phyloP scores from a whole-genome alignment of 1,284 basidiomycete species.

The Moesziomyces sp. region DNA sequence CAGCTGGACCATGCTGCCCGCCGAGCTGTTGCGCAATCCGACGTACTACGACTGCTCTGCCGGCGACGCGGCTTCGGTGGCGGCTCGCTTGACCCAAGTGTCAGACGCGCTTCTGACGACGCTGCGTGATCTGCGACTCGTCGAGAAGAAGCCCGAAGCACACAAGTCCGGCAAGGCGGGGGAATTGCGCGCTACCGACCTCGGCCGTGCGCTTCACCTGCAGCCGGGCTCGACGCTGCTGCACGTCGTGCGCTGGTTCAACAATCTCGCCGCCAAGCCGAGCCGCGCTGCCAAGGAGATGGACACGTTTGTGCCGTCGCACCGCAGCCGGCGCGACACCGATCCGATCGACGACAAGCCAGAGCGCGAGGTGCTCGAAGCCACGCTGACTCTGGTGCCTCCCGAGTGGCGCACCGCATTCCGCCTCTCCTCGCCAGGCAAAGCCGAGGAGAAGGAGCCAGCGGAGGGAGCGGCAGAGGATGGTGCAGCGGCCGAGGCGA shows the following conservation, averaged over 20 bases:
- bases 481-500: background rate
- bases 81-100: constrained; percentile 35
- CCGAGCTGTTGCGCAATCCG: constrained; percentile 82
- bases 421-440: constrained; percentile 16
- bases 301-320: constrained; percentile 25
- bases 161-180: background rate
- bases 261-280: constrained; percentile 16
- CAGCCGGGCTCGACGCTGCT: constrained; percentile 41
- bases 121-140: constrained; percentile 26
- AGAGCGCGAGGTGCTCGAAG: constrained; percentile 32
- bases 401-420: constrained; percentile 46
- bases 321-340: constrained; percentile 11
- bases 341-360: constrained; percentile 11
- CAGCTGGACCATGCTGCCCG: constrained; percentile 84
- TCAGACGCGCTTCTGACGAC: constrained; percentile 22
- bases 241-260: constrained; percentile 39
- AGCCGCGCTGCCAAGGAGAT: constrained; percentile 28
- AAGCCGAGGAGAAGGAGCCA: background rate
- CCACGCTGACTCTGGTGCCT: constrained; percentile 25
- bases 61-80: constrained; percentile 11
- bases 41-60: constrained; percentile 79
- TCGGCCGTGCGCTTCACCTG: constrained; percentile 37
- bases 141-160: constrained; percentile 11
- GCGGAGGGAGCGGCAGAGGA: constrained; percentile 7
- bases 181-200: constrained; percentile 19